Evolutionary conservation across 225 moss, liverwort and hornwort species (phyloP).

Genomic region (Straminergon stramineum): DNA sequence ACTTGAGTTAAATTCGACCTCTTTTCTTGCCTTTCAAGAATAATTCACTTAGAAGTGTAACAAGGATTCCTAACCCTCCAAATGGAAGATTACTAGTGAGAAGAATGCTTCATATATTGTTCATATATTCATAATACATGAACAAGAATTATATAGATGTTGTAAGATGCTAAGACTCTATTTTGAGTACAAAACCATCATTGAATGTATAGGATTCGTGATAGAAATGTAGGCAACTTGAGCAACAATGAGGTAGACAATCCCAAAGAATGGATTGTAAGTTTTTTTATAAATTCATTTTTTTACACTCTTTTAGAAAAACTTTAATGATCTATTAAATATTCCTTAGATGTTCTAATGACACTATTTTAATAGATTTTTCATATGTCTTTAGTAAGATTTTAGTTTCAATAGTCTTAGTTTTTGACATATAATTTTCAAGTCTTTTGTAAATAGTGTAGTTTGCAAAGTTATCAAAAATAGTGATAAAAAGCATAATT

Average conservation of each 20-base stretch:
- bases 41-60: too few species aligned
- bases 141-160: background rate
- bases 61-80: rapidly evolving
- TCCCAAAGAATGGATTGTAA: background rate
- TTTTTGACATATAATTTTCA: background rate
- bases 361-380: background rate
- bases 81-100: background rate
- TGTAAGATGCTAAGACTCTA: too few species aligned
- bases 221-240: background rate
- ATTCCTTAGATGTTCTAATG: background rate
- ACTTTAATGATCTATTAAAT: too few species aligned
- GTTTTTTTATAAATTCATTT: background rate
- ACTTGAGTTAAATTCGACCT: background rate
- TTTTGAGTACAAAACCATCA: background rate
- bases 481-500: background rate
- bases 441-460: too few species aligned
- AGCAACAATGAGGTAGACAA: too few species aligned
- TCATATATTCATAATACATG: background rate
- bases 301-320: background rate
- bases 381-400: background rate
- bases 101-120: background rate
- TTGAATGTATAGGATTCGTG: background rate
- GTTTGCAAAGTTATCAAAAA: background rate
- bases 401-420: background rate
- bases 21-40: background rate